Conservation (phyloP, 2,329 filamentous ascomycete genomes). For the Furcasterigmium furcatum region DNA sequence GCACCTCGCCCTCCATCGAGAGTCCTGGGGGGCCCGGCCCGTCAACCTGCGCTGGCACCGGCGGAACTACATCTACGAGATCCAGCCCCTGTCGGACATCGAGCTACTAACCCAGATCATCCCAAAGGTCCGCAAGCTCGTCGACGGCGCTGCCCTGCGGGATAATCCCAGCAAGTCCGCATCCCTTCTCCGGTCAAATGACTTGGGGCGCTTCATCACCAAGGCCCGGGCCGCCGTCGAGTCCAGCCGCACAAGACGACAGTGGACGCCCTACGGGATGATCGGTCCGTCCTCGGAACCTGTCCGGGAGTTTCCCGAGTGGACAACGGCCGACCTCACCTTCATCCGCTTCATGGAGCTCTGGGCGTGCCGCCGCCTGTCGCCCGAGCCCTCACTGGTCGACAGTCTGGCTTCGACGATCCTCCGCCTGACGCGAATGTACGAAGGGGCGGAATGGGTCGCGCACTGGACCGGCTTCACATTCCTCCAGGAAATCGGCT, state of each 20-base stretch:
- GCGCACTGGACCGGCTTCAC: conserved; percentile 50
- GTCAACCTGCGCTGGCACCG: conserved; percentile 31
- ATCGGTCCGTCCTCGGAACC: conserved; percentile 30
- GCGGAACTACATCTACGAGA: conserved; percentile 36
- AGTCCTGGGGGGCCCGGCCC: conserved; percentile 59
- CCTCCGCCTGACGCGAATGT: conserved; percentile 58
- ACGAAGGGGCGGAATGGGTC: conserved; percentile 45
- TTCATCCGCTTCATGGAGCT: conserved; percentile 68
- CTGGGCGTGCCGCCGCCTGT: conserved; percentile 43
- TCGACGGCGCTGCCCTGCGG: conserved; percentile 29
- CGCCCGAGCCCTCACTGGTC: conserved; percentile 9
- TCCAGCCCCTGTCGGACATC: conserved; percentile 36
- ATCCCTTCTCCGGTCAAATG: conserved; percentile 19
- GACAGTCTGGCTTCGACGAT: conserved; percentile 48
- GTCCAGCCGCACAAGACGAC: conserved; percentile 43
- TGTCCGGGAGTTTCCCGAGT: conserved; percentile 21
- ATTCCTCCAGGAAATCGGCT: conserved; percentile 74
- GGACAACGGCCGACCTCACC: conserved; percentile 46
- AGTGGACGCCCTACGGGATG: conserved; percentile 48
- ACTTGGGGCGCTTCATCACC: conserved; percentile 41
- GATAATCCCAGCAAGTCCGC: conserved; percentile 4
- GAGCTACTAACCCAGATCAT: conserved; percentile 46
- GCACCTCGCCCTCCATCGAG: conserved; percentile 58
- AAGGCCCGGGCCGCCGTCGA: conserved; percentile 49
- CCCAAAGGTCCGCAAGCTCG: conserved; percentile 49